These are phyloP conservation scores for Phyllosticta paracitricarpa DNA, from an alignment of 2,329 filamentous ascomycete species.

Conservation along the genomic window DNA sequence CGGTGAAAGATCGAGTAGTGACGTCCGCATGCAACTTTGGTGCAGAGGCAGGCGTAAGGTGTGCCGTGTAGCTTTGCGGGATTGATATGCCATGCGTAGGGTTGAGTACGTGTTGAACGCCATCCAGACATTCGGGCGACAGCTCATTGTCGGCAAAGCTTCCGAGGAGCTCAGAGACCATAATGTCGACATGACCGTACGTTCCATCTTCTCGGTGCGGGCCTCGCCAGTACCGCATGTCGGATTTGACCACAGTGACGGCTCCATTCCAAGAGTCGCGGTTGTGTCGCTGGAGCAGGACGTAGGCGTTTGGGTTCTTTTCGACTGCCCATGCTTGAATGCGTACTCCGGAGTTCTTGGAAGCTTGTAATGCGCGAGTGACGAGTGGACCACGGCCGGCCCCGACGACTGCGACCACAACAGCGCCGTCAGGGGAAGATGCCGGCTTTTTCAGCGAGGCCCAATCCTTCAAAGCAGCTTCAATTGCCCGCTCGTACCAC, in stretches of 20 bases:
- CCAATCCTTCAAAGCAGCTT: conserved; percentile 75
- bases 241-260: conserved; percentile 85
- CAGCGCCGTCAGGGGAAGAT: conserved; percentile 57
- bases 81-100: conserved; percentile 82
- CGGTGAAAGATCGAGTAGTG: conserved; percentile 46
- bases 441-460: conserved; percentile 60
- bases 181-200: conserved; percentile 70
- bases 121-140: conserved; percentile 91
- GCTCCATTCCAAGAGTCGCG: conserved; percentile 63
- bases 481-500: conserved; percentile 82
- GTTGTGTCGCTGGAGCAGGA: conserved; percentile 83
- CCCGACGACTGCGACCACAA: conserved; percentile 85
- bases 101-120: conserved; percentile 82
- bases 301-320: conserved; percentile 97
- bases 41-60: conserved; percentile 82
- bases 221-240: conserved; percentile 95
- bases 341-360: conserved; percentile 61
- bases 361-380: conserved; percentile 74
- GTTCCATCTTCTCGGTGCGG: conserved; percentile 48
- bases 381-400: conserved; percentile 89
- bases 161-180: conserved; percentile 87
- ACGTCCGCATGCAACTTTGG: conserved; percentile 81
- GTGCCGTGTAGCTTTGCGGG: conserved; percentile 84
- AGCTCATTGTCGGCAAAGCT: conserved; percentile 97
- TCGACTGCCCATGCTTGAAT: conserved; percentile 89